These are phyloP conservation scores for Vaccinium myrtillus DNA, from an alignment of 148 eudicot genomes.

Conservation along the genomic window DNA sequence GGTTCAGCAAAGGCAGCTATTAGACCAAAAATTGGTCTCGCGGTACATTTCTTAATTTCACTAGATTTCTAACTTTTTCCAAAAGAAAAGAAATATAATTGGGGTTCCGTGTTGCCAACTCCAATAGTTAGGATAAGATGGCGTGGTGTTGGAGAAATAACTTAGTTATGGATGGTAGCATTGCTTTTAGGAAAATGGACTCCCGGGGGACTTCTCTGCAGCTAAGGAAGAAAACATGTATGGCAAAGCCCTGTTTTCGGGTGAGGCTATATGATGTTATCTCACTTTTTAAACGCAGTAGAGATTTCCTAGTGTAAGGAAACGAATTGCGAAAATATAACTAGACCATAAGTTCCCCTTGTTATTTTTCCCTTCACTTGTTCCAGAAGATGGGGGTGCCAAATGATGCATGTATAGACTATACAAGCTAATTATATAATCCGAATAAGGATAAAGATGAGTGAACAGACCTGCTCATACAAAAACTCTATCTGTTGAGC, in stretches of 20 bases:
- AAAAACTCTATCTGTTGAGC: constrained; percentile 83
- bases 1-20: neutral
- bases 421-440: neutral
- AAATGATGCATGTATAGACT: neutral
- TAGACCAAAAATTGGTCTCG: neutral
- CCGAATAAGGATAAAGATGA: neutral
- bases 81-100: neutral
- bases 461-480: constrained; percentile 74
- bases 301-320: neutral
- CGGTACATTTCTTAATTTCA: neutral
- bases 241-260: neutral
- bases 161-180: neutral
- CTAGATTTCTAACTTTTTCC: neutral
- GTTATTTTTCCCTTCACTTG: neutral
- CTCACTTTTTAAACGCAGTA: neutral
- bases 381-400: neutral
- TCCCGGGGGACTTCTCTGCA: neutral
- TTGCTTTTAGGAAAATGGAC: neutral
- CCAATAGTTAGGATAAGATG: neutral
- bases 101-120: neutral
- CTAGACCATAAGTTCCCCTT: neutral
- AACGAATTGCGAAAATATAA: neutral
- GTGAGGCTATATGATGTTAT: neutral
- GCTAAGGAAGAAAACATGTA: neutral
- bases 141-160: neutral